Base-by-base conservation (phyloP, 73 alveolate genomes). In the Paramecium pentaurelia region DNA sequence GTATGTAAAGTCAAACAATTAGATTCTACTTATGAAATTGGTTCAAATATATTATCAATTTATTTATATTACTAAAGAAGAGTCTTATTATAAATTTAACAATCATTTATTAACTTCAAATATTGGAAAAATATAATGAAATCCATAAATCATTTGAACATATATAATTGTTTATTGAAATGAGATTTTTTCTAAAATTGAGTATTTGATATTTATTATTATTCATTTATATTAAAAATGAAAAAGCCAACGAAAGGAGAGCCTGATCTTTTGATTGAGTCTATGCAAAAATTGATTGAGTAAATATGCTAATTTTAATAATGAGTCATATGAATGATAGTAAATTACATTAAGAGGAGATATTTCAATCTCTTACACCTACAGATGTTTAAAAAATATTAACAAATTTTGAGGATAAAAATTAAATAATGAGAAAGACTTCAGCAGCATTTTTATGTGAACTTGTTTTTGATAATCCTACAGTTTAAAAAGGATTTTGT, bases 321-420 rank as follows among this genome's bases (percentile, higher is more conserved):
- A 34, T 14, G 47, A 89, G 94, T 45, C 94, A 89, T 71, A 89
- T 89, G 86, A 77, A 89, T 71, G 94, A 89, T 83, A 89, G 70
- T 71, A 89, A 89, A 89, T 34, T 22, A 12, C 94, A 89, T 89
- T 83, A 89, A n/a, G 88, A 77, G 32, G 94, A 89, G 58, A 89
- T 89, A 22, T 89, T 89, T 89, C 36, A 89, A 47, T 89, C 94
- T 25, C 45, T 89, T 12, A 89, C 90, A 12, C 86, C 84, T 8
- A 71, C 20, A 25, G 94, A 89, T 45, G 71, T 89, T 32, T 18
- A 60, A 68, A 89, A 89, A 60, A 89, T 89, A 40, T 80, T 89
- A 10, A 58, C 90, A 10, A 89, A 89, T 38, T 71, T 89, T 47
- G 94, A 89, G 28, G 92, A 89, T 89, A 71, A 68, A 54, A 71